phyloP scores from a whole-genome alignment of 805 yeast genomes.

The Hanseniaspora hatyaiensis region DNA sequence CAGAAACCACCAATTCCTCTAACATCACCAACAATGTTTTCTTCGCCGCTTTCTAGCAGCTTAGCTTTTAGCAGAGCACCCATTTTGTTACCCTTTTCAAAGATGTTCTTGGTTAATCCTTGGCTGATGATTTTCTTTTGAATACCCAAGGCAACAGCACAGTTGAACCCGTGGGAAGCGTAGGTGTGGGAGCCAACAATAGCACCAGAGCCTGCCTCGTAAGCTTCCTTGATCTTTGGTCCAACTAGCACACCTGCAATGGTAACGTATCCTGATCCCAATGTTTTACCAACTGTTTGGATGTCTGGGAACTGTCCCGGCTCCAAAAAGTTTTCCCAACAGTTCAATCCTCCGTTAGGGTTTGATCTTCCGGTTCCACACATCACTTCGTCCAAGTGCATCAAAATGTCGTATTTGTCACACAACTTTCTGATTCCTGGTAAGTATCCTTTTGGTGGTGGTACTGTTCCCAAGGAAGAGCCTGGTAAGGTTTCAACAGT shows the following conservation, averaged over 20 bases:
- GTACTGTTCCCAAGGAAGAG: conserved; percentile 36
- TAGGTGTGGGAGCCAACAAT: conserved; percentile 42
- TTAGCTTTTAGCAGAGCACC: conserved; percentile 31
- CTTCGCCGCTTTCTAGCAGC: conserved; percentile 24
- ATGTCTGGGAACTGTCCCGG: conserved; percentile 37
- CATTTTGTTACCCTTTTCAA: conserved; percentile 35
- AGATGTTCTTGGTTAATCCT: conserved; percentile 34
- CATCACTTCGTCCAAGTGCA: conserved; percentile 47
- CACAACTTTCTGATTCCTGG: conserved; percentile 38
- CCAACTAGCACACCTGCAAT: conserved; percentile 37
- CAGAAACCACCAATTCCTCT: conserved; percentile 55
- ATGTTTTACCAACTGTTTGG: conserved; percentile 39
- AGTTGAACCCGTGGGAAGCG: conserved; percentile 39
- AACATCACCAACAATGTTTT: conserved; percentile 42
- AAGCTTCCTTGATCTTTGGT: conserved; percentile 33
- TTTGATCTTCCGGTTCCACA: conserved; percentile 44
- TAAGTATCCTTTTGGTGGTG: conserved; percentile 38
- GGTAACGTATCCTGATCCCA: conserved; percentile 41
- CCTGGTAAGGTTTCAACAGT: conserved; percentile 39
- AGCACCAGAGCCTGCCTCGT: conserved; percentile 32
- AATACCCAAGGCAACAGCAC: conserved; percentile 38
- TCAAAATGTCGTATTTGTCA: conserved; percentile 40
- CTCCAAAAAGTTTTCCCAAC: conserved; percentile 36
- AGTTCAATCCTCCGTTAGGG: conserved; percentile 35
- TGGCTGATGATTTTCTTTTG: conserved; percentile 33